These are phyloP conservation scores for Euphrasia arctica DNA, from an alignment of 305 asterid genomes.

Conservation along the genomic window DNA sequence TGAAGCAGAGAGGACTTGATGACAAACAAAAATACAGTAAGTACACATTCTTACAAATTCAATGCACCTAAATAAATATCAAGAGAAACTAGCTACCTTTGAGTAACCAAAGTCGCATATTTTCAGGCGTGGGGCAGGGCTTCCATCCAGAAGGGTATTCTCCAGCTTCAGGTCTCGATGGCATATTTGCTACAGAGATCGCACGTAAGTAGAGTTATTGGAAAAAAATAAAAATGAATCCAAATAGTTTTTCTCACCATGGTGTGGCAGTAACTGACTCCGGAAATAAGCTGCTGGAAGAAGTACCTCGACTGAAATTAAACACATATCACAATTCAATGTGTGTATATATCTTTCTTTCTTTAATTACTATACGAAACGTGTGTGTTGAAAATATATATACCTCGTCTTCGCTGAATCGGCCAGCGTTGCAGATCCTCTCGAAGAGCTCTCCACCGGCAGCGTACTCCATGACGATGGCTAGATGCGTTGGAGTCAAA, in stretches of 20 bases:
- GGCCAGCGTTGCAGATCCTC: conserved; percentile 62
- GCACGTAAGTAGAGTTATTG: too few relatives aligned
- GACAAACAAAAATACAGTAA: neutral
- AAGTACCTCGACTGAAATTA: conserved; percentile 54
- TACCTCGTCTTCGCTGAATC: conserved; percentile 83
- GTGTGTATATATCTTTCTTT: neutral
- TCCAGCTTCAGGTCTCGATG: conserved; percentile 88
- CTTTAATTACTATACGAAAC: neutral
- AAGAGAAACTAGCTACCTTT: conserved; percentile 40
- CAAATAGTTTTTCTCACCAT: conserved; percentile 40
- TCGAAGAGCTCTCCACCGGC: conserved; percentile 85
- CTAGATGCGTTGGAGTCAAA: conserved; percentile 71
- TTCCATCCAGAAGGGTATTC: conserved; percentile 69
- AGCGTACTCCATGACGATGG: conserved; percentile 88
- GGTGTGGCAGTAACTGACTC: conserved; percentile 78
- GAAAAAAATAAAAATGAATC: too few relatives aligned
- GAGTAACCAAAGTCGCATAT: conserved; percentile 89
- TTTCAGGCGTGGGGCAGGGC: conserved; percentile 66
- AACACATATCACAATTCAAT: neutral
- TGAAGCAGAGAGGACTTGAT: conserved; percentile 58
- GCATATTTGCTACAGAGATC: conserved; percentile 54
- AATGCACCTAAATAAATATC: neutral
- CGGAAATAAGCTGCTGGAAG: conserved; percentile 74
- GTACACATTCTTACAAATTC: neutral
- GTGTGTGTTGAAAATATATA: neutral